A percentile compares a stretch with the other conserved stretches of the same genome.
phyloP scores from a whole-genome alignment of 495 filamentous ascomycete species.

The Talaromyces proteolyticus region DNA sequence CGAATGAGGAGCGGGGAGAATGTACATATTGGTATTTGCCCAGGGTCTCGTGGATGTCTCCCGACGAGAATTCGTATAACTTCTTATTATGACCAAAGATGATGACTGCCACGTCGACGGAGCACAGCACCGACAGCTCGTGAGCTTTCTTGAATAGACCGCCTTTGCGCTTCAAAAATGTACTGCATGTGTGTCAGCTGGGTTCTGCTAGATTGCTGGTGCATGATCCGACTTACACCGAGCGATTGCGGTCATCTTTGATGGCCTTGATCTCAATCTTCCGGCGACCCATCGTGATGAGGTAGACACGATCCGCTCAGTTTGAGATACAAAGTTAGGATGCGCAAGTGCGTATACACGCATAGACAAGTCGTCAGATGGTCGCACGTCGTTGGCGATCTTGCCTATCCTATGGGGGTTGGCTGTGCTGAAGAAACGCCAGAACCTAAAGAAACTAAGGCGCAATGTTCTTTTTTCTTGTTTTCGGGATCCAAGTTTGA shows the following conservation, averaged over 20 bases:
- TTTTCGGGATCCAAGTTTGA: no score
- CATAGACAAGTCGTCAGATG: background rate
- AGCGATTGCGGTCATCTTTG: constrained; percentile 98
- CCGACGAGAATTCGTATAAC: constrained; percentile 93
- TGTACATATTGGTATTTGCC: constrained; percentile 83
- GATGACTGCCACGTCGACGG: constrained; percentile 96
- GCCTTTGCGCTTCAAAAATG: constrained; percentile 97
- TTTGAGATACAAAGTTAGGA: background rate
- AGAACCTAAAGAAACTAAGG: no score
- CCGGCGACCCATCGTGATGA: constrained; percentile 52
- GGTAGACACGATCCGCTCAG: background rate
- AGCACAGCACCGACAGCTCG: constrained; percentile 95
- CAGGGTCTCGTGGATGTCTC: constrained; percentile 86
- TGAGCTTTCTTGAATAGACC: constrained; percentile 99
- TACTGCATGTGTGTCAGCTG: constrained; percentile 50
- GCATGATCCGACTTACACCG: constrained; percentile 98
- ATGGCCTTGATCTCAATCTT: constrained; percentile 99
- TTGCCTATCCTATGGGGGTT: no score
- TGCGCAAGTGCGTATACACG: background rate
- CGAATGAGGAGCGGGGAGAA: constrained; percentile 15
- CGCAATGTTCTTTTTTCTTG: no score
- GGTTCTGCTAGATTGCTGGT: no score
- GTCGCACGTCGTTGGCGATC: no score
- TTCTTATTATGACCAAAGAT: constrained; percentile 99
- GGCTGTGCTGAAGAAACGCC: no score